These are phyloP conservation scores for Senna siamea DNA, from an alignment of 306 rosid genomes.

Conservation along the genomic window DNA sequence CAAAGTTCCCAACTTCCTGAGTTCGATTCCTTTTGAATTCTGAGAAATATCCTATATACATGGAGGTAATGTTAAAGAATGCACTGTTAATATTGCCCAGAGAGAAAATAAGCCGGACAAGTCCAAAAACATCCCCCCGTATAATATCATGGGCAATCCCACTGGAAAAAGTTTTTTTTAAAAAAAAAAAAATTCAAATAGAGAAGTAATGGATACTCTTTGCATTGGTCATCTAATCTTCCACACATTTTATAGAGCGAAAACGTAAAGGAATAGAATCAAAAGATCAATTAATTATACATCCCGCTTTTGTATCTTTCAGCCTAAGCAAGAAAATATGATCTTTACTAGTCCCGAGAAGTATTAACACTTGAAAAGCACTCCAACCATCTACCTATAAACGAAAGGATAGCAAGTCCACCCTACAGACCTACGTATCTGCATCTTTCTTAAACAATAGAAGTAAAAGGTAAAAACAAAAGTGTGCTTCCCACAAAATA, in stretches of 20 bases:
- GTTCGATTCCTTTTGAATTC: no score
- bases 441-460: constrained; percentile 34
- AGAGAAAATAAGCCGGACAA: no score
- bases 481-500: constrained; percentile 4
- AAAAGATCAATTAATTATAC: not conserved
- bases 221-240: constrained; percentile 23
- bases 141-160: no score
- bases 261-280: constrained; percentile 4
- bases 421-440: constrained; percentile 40
- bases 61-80: no score
- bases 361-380: constrained; percentile 13
- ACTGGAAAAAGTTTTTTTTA: no score
- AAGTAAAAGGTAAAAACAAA: not conserved
- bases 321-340: constrained; percentile 25
- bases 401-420: constrained; percentile 26
- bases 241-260: constrained; percentile 21
- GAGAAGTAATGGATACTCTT: no score
- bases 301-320: constrained; percentile 41
- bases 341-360: constrained; percentile 30
- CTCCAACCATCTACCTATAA: constrained; percentile 28
- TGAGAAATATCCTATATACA: no score
- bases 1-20: no score
- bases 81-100: no score
- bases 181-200: no score
- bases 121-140: no score